Evolutionary conservation across 2,329 filamentous ascomycete species (phyloP), one percentile per base, ranked within the genome.

Genomic region (Aspergillus sp.): DNA sequence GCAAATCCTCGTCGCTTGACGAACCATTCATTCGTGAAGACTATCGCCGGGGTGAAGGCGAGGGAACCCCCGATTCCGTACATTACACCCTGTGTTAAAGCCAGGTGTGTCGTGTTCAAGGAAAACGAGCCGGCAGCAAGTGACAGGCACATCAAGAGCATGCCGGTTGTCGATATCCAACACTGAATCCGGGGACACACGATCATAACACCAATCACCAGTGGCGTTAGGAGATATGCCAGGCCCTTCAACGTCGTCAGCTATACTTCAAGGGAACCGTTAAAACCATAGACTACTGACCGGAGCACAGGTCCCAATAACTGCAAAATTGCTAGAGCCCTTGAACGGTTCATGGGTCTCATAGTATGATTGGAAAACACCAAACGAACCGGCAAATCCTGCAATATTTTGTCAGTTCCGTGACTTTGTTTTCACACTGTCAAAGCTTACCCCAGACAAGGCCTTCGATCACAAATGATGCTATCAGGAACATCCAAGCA

Each of bases 11-110:
- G 62, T 9, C 68, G 59, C 52, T 72, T 69, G 6, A 75, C 67
- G 58, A 76, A 78, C 67, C 56, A 81, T 51, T 77, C 72, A 48
- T 76, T 72, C 38, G 77, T 62, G 40, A 71, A 70, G 34, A 71
- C 59, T 28, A 76, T 67, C 1, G 67, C 66, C 0, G 71, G 72
- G 7, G 57, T 73, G 56, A 66, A 80, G 3, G 74, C 60, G 0
- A 77, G 57, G 28, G 70, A 64, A 0, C 76, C 76, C 0, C 75
- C 69, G 9, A 69, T 52, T 0, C 67, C 71, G 12, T 65, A 70
- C 7, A 49, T 50, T 7, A 59, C 49, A 5, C 57, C 57, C 32
- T 60, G 57, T 1, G 57, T 51, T 7, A 56, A 4, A n/a, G 59
- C 54, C 2, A 59, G 53, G 9, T 58, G 52, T 0, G 50, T 48